Conservation (phyloP, 2,329 filamentous ascomycete genomes). For the Cercospora beticola region DNA sequence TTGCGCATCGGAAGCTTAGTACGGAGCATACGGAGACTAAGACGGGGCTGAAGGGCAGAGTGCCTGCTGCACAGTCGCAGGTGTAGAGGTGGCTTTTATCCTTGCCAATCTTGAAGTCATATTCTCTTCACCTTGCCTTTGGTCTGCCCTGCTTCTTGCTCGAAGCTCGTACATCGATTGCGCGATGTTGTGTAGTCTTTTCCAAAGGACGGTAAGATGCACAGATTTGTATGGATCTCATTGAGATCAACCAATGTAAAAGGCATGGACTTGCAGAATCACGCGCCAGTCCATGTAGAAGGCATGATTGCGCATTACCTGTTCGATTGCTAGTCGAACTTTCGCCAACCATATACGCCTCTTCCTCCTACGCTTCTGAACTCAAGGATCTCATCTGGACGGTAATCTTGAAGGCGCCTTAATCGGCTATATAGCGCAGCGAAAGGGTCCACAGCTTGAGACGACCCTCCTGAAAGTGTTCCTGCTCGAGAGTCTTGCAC, state of each 20-base stretch:
- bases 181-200: neutral
- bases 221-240: neutral
- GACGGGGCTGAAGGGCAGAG: slow-evolving; percentile 42
- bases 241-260: neutral
- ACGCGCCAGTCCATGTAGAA: neutral
- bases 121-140: neutral
- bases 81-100: neutral
- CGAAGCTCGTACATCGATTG: neutral
- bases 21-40: slow-evolving; percentile 54
- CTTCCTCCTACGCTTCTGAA: neutral
- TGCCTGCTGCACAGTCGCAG: neutral
- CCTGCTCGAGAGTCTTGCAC: neutral
- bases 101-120: neutral
- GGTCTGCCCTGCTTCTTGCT: neutral
- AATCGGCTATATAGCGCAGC: neutral
- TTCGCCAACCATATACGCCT: neutral
- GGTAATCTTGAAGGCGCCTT: neutral
- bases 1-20: slow-evolving; percentile 48
- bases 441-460: neutral
- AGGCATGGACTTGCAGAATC: neutral
- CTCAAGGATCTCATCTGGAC: neutral
- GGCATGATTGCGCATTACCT: neutral
- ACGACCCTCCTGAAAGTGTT: neutral
- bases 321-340: neutral
- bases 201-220: too few species aligned